phyloP scores from a whole-genome alignment of 345 rosid genomes.

The Eucalyptus cloeziana region DNA sequence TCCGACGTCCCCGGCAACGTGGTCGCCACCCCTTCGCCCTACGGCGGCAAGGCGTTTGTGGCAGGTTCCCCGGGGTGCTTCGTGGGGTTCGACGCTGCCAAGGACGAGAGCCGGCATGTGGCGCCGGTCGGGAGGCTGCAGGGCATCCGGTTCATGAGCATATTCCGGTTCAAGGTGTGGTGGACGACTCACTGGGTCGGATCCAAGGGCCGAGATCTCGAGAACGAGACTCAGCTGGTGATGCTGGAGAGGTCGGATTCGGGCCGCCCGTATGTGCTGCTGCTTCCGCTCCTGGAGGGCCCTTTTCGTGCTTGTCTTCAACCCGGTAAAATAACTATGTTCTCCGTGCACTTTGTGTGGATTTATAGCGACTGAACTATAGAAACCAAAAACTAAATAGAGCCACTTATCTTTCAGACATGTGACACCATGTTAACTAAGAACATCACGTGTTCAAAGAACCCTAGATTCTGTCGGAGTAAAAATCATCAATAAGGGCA shows the following conservation, averaged over 20 bases:
- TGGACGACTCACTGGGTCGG: conserved; percentile 98
- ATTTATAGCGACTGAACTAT: neutral
- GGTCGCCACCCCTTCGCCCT: conserved; percentile 30
- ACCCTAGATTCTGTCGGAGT: neutral
- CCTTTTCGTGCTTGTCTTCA: conserved; percentile 63
- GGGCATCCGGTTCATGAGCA: conserved; percentile 75
- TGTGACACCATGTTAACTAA: neutral
- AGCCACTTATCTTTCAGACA: neutral
- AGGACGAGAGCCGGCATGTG: conserved; percentile 53
- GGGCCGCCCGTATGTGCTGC: conserved; percentile 61
- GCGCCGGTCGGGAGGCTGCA: conserved; percentile 57
- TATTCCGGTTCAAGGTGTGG: conserved; percentile 98
- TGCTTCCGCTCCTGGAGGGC: conserved; percentile 73
- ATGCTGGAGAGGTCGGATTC: conserved; percentile 44
- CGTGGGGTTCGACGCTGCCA: conserved; percentile 38
- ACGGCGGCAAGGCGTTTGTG: conserved; percentile 20
- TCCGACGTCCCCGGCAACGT: conserved; percentile 55
- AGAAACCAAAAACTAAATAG: neutral
- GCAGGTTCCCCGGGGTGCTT: conserved; percentile 32
- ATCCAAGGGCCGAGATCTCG: conserved; percentile 66
- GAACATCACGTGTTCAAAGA: neutral
- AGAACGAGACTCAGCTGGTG: conserved; percentile 72
- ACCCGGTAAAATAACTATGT: conserved; percentile 14
- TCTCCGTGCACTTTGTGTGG: neutral
- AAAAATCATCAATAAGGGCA: neutral